These are phyloP conservation scores for Biscutella laevigata DNA, from an alignment of 441 rosid genomes.

Conservation along the genomic window DNA sequence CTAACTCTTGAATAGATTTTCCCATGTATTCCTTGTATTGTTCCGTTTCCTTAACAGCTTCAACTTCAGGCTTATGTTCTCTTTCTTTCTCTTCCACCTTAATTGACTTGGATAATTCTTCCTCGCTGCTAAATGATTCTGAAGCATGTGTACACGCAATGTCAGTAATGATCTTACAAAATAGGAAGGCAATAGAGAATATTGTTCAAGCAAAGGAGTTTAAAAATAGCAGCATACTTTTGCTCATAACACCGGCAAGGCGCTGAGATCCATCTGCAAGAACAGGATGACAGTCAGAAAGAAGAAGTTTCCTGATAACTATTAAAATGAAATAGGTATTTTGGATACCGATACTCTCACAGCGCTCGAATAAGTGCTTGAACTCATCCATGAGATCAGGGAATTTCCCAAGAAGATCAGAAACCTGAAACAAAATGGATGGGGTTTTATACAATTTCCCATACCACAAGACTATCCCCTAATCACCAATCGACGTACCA, in stretches of 20 bases:
- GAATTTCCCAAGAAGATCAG: constrained; percentile 76
- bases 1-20: constrained; percentile 95
- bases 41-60: constrained; percentile 53
- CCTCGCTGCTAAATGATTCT: constrained; percentile 55
- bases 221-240: constrained; percentile 55
- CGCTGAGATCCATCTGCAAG: constrained; percentile 73
- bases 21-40: constrained; percentile 65
- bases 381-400: constrained; percentile 91
- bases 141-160: constrained; percentile 24
- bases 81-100: constrained; percentile 69
- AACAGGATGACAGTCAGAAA: constrained; percentile 14
- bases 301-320: constrained; percentile 12
- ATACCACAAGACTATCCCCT: constrained; percentile 9
- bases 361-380: constrained; percentile 69
- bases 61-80: constrained; percentile 56
- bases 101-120: constrained; percentile 42
- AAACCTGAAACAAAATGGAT: constrained; percentile 41
- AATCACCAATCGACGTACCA: constrained; percentile 39
- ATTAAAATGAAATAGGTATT: constrained; percentile 15
- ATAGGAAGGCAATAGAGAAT: constrained; percentile 6
- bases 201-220: constrained; percentile 1
- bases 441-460: not conserved
- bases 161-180: constrained; percentile 18
- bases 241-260: constrained; percentile 82
- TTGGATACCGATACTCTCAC: constrained; percentile 68